A percentile compares a stretch with the other conserved stretches of the same genome.
Conservation (phyloP, 2,329 filamentous ascomycete genomes). For the Claviceps capensis region DNA sequence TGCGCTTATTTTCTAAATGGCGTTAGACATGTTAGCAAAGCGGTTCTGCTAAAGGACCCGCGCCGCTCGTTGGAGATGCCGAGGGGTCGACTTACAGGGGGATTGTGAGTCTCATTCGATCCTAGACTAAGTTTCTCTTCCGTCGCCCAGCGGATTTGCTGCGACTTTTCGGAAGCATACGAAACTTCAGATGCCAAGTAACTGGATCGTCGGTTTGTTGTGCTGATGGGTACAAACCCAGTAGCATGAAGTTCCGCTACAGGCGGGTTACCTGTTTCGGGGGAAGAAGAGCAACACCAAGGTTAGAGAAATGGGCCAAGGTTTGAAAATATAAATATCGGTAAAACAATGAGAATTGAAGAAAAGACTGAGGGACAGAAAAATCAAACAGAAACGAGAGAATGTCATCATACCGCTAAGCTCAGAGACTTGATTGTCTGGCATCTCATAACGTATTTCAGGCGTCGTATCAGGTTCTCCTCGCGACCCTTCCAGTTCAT, state of each 20-base stretch:
- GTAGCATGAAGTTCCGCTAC: constrained; percentile 32
- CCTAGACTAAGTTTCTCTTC: not conserved
- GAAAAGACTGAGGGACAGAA: not conserved
- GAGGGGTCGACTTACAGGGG: no score
- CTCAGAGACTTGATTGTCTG: constrained; percentile 30
- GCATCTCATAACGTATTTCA: constrained; percentile 23
- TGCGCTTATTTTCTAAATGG: not conserved
- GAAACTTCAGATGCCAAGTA: not conserved
- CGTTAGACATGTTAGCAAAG: not conserved
- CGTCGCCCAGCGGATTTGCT: not conserved
- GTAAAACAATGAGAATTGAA: not conserved
- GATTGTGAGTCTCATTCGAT: not conserved
- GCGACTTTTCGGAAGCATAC: not conserved
- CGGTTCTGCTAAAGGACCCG: not conserved
- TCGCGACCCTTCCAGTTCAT: not conserved
- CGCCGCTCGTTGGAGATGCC: not conserved
- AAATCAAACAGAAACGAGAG: not conserved
- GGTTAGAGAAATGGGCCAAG: not conserved
- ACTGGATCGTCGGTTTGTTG: not conserved
- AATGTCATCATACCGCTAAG: constrained; percentile 25
- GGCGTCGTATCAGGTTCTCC: not conserved
- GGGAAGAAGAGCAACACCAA: not conserved
- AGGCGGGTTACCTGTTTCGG: constrained; percentile 26
- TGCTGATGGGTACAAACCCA: constrained; percentile 1
- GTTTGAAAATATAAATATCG: not conserved